Conservation (phyloP, 495 filamentous ascomycete genomes). For the Neurospora sp. region DNA sequence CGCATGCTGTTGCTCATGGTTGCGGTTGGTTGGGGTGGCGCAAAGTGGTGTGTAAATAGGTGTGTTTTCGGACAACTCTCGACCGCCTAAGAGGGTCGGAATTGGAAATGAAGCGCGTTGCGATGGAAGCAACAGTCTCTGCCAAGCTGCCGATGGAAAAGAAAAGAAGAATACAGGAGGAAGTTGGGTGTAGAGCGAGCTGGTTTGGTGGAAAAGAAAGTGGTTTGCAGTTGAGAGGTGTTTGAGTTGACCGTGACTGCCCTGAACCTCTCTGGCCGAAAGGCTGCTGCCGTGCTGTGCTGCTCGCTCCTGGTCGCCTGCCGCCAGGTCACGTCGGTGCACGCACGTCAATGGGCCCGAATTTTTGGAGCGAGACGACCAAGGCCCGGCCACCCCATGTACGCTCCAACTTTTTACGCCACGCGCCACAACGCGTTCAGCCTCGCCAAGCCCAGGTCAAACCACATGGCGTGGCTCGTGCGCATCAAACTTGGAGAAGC, state of each 20-base stretch:
- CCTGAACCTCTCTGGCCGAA: neutral
- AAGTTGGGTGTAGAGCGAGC: neutral
- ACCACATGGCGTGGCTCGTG: neutral
- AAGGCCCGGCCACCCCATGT: neutral
- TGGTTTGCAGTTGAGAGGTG: neutral
- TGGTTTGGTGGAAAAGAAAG: neutral
- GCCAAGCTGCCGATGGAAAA: neutral
- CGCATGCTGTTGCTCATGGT: conserved; percentile 57
- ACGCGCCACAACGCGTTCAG: conserved; percentile 9
- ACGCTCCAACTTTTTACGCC: neutral
- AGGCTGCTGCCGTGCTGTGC: neutral
- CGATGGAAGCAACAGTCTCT: neutral
- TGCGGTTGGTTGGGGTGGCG: conserved; percentile 3
- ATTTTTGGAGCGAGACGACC: conserved; percentile 10
- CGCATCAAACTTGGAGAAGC: neutral
- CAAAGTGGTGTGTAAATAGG: neutral
- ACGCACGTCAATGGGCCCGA: conserved; percentile 5
- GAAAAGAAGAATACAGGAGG: neutral
- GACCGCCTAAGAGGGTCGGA: neutral
- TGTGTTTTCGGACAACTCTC: neutral
- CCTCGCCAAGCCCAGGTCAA: conserved; percentile 3
- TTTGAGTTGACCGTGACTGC: neutral
- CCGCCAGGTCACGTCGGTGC: neutral
- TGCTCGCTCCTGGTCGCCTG: neutral
- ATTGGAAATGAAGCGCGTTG: neutral